Evolutionary conservation across 1,139 yeast genomes (phyloP), one percentile per base, ranked within the genome.

Genomic region (Zygosaccharomyces pseudobailii): DNA sequence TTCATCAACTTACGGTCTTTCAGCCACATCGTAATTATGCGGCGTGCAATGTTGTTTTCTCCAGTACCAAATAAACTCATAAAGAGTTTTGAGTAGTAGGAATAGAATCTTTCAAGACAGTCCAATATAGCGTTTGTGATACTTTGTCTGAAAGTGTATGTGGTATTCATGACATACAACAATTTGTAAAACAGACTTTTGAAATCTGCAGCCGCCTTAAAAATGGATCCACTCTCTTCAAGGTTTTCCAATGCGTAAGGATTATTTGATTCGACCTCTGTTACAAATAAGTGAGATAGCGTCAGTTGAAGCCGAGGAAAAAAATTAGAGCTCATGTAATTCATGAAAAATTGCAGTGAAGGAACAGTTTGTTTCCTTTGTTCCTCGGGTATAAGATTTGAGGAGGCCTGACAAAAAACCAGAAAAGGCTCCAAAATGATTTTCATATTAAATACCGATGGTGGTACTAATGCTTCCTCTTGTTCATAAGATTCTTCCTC

Each of bases 391-490:
- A 75, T 47, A 58, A 70, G 69, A 38, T 58, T 62, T 35, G 73
- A 71, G 42, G 84, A 72, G 41, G 84, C 83, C 28, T 69, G 71
- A 9, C 71, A 68, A 44, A 79, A 76, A 32, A 75, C 65, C 43
- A 72, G 65, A 39, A 80, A 79, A 0, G 86, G 81, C 53, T 70
- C 75, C 21, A 71, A 50, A 24, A 88, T 76, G 3, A 87, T 77
- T 55, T 94, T 76, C 83, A 89, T 87, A 59, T 89, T 87, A 67
- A 85, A 82, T n/a, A 88, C 76, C 58, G 82, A 82, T 4, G 88
- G 80, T 0, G 86, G 82, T 1, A 87, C 87, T 37, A 90, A 71
- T 1, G 84, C 77, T 50, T 84, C 83, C 47, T 85, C 83, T 54
- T 75, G 74, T 10, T 79, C 73, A 54, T 73, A 74, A 4, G 75